Conservation (phyloP, 768 basidiomycete species). For the Macrocybe gigantea region DNA sequence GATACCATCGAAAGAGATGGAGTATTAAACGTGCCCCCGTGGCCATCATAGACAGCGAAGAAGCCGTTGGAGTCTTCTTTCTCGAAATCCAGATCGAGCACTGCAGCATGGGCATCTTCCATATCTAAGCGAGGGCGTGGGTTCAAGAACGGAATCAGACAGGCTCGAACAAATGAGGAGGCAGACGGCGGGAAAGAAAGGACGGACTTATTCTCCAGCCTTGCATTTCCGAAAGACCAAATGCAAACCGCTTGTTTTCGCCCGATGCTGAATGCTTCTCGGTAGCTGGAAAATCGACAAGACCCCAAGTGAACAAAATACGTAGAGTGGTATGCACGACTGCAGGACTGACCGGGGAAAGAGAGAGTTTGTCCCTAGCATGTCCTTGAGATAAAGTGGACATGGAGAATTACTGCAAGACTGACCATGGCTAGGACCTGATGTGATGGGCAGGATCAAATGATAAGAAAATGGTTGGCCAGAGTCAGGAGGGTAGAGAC, state of each 20-base stretch:
- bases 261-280: conserved; percentile 77
- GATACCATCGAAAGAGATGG: conserved; percentile 5
- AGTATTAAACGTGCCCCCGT: conserved; percentile 65
- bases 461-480: conserved; percentile 6
- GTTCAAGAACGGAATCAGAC: neutral
- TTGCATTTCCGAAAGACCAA: conserved; percentile 93
- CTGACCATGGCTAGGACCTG: conserved; percentile 24
- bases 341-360: conserved; percentile 53
- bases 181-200: conserved; percentile 2
- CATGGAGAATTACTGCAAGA: conserved; percentile 7
- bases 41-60: conserved; percentile 98
- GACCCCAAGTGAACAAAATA: conserved; percentile 1
- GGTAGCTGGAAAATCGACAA: conserved; percentile 46
- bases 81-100: conserved; percentile 61
- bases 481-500: conserved; percentile 7
- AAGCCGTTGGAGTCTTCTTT: conserved; percentile 58
- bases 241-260: conserved; percentile 62
- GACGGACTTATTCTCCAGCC: conserved; percentile 97
- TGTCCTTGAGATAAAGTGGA: conserved; percentile 11
- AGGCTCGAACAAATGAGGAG: neutral
- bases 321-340: conserved; percentile 3
- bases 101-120: conserved; percentile 90
- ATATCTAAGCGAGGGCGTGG: conserved; percentile 54
- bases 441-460: conserved; percentile 3
- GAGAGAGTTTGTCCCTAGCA: conserved; percentile 83